Evolutionary conservation across 768 basidiomycete species (phyloP).

Genomic region (Trichaptum fuscoviolaceum): DNA sequence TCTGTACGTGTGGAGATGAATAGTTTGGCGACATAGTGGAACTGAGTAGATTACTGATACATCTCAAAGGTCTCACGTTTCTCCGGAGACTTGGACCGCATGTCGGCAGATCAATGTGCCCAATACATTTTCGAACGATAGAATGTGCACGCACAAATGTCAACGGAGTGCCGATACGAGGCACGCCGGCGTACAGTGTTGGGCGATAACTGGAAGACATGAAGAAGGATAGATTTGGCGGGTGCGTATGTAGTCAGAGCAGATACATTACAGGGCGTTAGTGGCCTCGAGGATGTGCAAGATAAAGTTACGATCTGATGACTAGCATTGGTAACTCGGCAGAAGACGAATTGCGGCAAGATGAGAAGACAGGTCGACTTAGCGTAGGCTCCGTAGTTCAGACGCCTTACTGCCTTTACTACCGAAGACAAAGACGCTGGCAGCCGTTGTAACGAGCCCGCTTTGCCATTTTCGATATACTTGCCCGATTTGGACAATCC

Average conservation of each 20-base stretch:
- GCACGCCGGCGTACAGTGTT: background rate
- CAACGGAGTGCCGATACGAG: background rate
- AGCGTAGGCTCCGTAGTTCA: background rate
- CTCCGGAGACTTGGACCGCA: background rate
- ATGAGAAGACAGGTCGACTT: background rate
- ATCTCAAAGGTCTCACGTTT: background rate
- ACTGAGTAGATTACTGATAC: background rate
- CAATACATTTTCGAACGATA: background rate
- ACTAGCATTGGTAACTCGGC: background rate
- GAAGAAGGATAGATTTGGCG: background rate
- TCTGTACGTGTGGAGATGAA: background rate
- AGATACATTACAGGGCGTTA: background rate
- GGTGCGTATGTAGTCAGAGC: background rate
- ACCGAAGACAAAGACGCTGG: background rate
- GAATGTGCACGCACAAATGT: background rate
- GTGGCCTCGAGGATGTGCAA: background rate
- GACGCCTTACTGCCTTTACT: background rate
- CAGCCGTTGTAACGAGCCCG: background rate
- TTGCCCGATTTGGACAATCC: background rate
- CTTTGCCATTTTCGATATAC: background rate
- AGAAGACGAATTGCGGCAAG: background rate
- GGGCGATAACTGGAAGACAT: background rate
- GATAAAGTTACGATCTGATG: constrained; percentile 1
- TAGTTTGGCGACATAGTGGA: background rate
- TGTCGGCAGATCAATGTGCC: background rate